Percentiles rank a stretch among this genome's conserved stretches.
Conservation (phyloP, 352 stramenopile species). For the Phytophthora uliginosa region DNA sequence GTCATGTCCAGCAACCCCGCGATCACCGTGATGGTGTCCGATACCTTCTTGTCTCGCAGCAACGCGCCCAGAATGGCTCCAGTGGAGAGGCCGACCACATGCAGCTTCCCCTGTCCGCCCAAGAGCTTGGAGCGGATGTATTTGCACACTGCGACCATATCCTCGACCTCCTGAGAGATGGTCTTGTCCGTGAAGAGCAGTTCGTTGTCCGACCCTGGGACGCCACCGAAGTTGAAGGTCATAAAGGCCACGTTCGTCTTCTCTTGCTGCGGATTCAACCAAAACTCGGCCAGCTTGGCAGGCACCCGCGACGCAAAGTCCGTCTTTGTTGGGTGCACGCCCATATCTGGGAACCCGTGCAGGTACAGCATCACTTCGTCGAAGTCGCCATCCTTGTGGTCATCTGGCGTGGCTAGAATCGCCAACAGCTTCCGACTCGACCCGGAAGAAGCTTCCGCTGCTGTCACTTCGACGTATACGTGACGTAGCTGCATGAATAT, state of each 20-base stretch:
- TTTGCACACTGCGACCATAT: conserved; percentile 59
- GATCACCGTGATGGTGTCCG: conserved; percentile 67
- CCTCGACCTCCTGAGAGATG: conserved; percentile 65
- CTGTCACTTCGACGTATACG: conserved; percentile 22
- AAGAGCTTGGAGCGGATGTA: conserved; percentile 52
- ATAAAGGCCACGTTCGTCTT: conserved; percentile 45
- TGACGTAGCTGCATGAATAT: conserved; percentile 32
- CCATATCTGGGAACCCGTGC: conserved; percentile 80
- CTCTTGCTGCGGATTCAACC: conserved; percentile 36
- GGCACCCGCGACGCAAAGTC: conserved; percentile 68
- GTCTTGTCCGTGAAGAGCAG: conserved; percentile 65
- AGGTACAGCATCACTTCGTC: conserved; percentile 74
- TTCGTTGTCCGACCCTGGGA: conserved; percentile 68
- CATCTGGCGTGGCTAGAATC: conserved; percentile 28
- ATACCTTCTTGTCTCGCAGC: conserved; percentile 50
- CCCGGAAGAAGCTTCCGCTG: conserved; percentile 17
- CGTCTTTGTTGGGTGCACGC: conserved; percentile 63
- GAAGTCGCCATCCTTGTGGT: conserved; percentile 20
- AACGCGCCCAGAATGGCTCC: conserved; percentile 76
- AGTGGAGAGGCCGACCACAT: conserved; percentile 78
- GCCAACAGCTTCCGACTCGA: conserved; percentile 29
- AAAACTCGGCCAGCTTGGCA: conserved; percentile 67
- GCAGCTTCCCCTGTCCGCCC: conserved; percentile 40
- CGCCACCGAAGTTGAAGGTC: conserved; percentile 76
- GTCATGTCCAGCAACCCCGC: conserved; percentile 65